Base-by-base conservation (phyloP, 208 protist genomes). In the Trypanosoma lewisi region DNA sequence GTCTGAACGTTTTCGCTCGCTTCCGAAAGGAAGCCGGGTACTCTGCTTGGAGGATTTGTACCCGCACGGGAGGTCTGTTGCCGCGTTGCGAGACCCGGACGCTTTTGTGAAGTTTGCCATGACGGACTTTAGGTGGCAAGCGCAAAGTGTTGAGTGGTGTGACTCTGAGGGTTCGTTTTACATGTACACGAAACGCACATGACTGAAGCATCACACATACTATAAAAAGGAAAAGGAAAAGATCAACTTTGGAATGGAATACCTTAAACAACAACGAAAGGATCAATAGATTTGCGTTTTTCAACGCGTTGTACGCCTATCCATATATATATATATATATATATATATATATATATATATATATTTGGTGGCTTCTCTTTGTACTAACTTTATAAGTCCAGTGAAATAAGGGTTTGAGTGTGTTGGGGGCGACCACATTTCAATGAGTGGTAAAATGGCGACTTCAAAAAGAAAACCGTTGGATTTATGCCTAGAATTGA, bases 31-130 rank as follows among this genome's bases (percentile, higher is more conserved):
- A 41, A 80, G 83, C 41, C 87, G 83, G 47, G 77, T 94, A n/a
- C 59, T 94, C 14, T 86, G 80, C 63, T 83, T 91, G 27, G 81
- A 89, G 27, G 87, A 94, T 45, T 39, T 94, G 23, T 94, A 91
- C 45, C 87, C 87, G 2, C 87, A 94, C 57, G 61, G 67, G 14
- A 82, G 87, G 36, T 76, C 73, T 2, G 70, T 94, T 1, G 76
- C 83, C 0, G 58, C 45, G 14, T 27, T 83, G 5, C 80, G 87
- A 5, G 87, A 94, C 69, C 83, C 87, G 0, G 87, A 94, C 37
- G 83, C 82, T 4, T 94, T 91, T 42, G 77, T 71, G 25, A 75
- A 67, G 48, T 94, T 94, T 63, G 60, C 70, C 21, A 91, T 94
- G 75, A 34, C 49, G 7, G 87, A 94, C 60, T 94, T 83, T 41